Percentiles rank a stretch among this genome's conserved stretches.
phyloP scores from a whole-genome alignment of 2,329 filamentous ascomycete genomes.

The Aspergillus oerlinghausenensis region DNA sequence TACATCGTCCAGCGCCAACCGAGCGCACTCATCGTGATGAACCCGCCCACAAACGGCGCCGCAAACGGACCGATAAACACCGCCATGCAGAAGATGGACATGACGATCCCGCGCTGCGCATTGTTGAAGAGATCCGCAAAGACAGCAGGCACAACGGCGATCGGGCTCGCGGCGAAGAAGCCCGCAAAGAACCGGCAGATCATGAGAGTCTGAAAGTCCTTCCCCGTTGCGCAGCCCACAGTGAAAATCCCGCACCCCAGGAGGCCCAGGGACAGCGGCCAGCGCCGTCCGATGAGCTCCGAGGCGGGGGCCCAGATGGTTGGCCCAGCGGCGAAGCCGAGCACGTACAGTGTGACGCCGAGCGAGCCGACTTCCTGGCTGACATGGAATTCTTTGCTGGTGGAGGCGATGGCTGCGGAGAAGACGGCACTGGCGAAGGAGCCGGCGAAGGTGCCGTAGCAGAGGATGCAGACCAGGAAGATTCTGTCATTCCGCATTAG shows the following conservation, averaged over 20 bases:
- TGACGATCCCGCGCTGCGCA: conserved; percentile 37
- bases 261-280: conserved; percentile 45
- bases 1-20: conserved; percentile 53
- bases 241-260: conserved; percentile 44
- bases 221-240: conserved; percentile 41
- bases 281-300: conserved; percentile 56
- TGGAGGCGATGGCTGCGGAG: conserved; percentile 56
- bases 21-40: conserved; percentile 45
- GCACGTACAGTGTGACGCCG: conserved; percentile 47
- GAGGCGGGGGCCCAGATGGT: conserved; percentile 59
- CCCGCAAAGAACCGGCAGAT: conserved; percentile 46
- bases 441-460: conserved; percentile 47
- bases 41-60: conserved; percentile 50
- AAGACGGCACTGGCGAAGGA: conserved; percentile 61
- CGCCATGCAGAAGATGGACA: conserved; percentile 48
- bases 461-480: conserved; percentile 20
- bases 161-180: conserved; percentile 42
- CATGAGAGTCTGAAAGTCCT: conserved; percentile 41
- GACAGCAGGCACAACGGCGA: conserved; percentile 43
- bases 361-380: conserved; percentile 42
- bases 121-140: conserved; percentile 50
- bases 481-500: conserved; percentile 7
- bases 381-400: conserved; percentile 49
- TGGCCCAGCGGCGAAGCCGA: conserved; percentile 57
- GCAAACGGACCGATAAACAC: conserved; percentile 48